A percentile compares a stretch with the other conserved stretches of the same genome.
Conservation (phyloP, 306 rosid genomes). For the Vachellia pachyceras region DNA sequence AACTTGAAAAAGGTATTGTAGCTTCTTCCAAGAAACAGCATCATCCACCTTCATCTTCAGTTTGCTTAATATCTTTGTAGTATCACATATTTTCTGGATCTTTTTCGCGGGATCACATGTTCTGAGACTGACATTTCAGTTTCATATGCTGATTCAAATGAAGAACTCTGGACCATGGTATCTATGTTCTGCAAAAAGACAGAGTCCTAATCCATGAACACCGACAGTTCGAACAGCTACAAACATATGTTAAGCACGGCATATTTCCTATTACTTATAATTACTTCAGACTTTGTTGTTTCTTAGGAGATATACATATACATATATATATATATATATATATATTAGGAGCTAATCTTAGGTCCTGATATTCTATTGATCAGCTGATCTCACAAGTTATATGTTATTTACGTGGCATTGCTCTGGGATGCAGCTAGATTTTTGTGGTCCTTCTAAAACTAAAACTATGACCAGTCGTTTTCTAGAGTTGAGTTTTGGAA, state of each 20-base stretch:
- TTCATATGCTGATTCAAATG: conserved; percentile 30
- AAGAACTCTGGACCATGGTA: conserved; percentile 14
- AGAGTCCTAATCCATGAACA: not conserved
- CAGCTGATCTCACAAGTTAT: not conserved
- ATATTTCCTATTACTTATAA: not conserved
- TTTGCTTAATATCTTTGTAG: not conserved
- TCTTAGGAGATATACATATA: not conserved
- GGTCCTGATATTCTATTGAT: not conserved
- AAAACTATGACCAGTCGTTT: not conserved
- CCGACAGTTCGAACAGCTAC: not conserved
- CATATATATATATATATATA: not conserved
- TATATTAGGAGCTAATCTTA: not conserved
- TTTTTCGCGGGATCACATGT: not conserved
- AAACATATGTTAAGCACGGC: not conserved
- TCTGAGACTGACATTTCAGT: conserved; percentile 32
- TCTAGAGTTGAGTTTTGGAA: conserved; percentile 29
- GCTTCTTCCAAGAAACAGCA: conserved; percentile 27
- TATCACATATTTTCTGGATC: not conserved
- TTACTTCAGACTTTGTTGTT: not conserved
- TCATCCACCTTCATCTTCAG: not conserved
- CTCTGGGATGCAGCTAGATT: not conserved
- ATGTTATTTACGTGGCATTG: not conserved
- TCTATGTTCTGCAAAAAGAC: not conserved
- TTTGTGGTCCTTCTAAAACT: conserved; percentile 9
- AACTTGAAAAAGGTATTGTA: conserved; percentile 1